A percentile compares a stretch with the other conserved stretches of the same genome.
Evolutionary conservation across 352 stramenopile genomes (phyloP).

Genomic region (Phytophthora brassicae): DNA sequence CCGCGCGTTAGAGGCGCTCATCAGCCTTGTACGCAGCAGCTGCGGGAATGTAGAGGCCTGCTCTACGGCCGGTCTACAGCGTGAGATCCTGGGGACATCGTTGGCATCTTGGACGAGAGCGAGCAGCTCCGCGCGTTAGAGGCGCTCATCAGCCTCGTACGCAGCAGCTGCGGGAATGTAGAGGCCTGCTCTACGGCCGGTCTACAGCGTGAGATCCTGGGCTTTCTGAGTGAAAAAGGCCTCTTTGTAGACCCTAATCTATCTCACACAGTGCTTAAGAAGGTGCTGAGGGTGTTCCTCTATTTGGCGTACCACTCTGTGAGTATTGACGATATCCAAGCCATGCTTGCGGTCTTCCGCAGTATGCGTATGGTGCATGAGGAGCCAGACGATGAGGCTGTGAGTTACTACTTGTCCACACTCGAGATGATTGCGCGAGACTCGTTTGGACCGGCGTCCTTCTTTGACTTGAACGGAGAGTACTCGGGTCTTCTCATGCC

Average conservation of each 20-base stretch:
- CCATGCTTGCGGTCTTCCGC: conserved; percentile 81
- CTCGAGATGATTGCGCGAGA: conserved; percentile 87
- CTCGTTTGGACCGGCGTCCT: conserved; percentile 79
- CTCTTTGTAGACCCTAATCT: conserved; percentile 66
- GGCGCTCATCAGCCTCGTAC: conserved; percentile 76
- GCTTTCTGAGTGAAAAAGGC: conserved; percentile 67
- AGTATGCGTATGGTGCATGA: conserved; percentile 68
- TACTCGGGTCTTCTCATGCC: conserved; percentile 73
- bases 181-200: conserved; percentile 72
- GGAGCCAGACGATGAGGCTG: conserved; percentile 62
- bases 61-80: conserved; percentile 65
- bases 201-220: conserved; percentile 71
- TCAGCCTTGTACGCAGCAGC: conserved; percentile 75
- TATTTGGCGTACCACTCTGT: conserved; percentile 83
- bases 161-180: conserved; percentile 74
- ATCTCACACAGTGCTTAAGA: conserved; percentile 68
- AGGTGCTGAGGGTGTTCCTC: conserved; percentile 73
- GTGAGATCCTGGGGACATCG: conserved; percentile 66
- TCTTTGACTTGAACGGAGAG: conserved; percentile 82
- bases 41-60: conserved; percentile 80
- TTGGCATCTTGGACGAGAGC: conserved; percentile 65
- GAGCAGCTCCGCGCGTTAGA: conserved; percentile 71
- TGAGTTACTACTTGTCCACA: conserved; percentile 80
- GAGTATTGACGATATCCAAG: conserved; percentile 74
- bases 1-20: conserved; percentile 65